Evolutionary conservation across 2,329 filamentous ascomycete species (phyloP), one percentile per base, ranked within the genome.

Genomic region (Cylindrodendrum hubeiense): DNA sequence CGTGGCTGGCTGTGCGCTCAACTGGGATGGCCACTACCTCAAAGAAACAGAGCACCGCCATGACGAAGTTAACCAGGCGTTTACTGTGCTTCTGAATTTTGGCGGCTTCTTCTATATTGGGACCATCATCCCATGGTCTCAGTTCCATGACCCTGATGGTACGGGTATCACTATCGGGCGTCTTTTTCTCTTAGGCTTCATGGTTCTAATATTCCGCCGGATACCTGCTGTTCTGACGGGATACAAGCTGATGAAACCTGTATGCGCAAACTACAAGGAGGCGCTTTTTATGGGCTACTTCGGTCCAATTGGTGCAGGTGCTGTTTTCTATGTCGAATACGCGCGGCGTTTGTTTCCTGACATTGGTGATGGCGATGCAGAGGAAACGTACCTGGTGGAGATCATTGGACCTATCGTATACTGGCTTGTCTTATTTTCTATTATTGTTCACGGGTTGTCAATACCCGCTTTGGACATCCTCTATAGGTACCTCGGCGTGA

Each of bases 231-330:
- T 89, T 15, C 75, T 89, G 53, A 59, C 84, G 28, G 78, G 80
- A 3, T 88, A 88, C 73, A 85, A 84, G 67, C 79, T 87, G 22
- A 87, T 88, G 83, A 84, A 83, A 0, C 75, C 77, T 0, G 79
- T 84, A 0, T 82, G 84, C 66, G 81, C 81, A 13, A 77, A 81
- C 69, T 88, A 83, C 83, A 85, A 84, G 68, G 86, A 89, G 65
- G 87, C 86, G 0, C 71, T 89, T 1, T 89, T 89, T 64, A 86
- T 89, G 85, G 87, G 87, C 0, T 88, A 89, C 66, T 94, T 94
- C 71, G 92, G 92, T 0, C 92, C 92, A 0, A 93, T 94, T 53
- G 92, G 92, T 3, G 91, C 93, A 9, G 91, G 90, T 22, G 91
- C 92, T 1, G 85, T 93, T 22, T 94, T 93, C 78, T 94, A 94